Evolutionary conservation across 2,329 filamentous ascomycete species (phyloP), one percentile per base, ranked within the genome.

Genomic region (Neurospora sp.): DNA sequence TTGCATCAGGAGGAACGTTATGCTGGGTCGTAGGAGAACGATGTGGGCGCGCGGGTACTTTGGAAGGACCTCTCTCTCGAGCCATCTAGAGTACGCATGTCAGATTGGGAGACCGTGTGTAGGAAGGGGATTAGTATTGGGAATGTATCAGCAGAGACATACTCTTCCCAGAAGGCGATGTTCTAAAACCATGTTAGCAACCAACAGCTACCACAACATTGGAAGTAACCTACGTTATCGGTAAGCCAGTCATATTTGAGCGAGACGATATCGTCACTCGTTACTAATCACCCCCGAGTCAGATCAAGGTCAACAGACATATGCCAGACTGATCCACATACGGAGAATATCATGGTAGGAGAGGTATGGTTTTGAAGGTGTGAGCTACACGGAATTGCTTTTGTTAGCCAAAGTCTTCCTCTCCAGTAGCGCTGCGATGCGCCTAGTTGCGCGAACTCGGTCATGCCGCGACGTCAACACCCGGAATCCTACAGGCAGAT

Each of bases 91-190:
- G 19, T 6, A 62, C 3, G 9, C 13, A 33, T 28, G 62, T 69
- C 66, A 70, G 68, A 36, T 10, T 17, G 68, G 68, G 43, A 46
- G 66, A 36, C 71, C 71, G 74, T 28, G 70, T 68, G 71, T 71
- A 23, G 43, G 39, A 46, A 46, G 66, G 28, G 28, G 23, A 66
- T 33, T 39, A 38, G 40, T 58, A 38, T 70, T 15, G 19, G 46
- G 6, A 52, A 28, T 52, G 19, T 33, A 8, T 62, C 33, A 38
- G 52, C 70, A 66, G 70, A 58, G 46, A 80, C 83, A 76, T 89
- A 97, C 86, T 98, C 95, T 86, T 98, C 92, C 95, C 96, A 99
- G 79, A 99, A 98, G 68, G 93, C 91, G 74, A 99, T 98, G 76
- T 93, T 94, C 92, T 95, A 75, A 36, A 36, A 4, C 76, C 74